phyloP scores from a whole-genome alignment of 2,329 filamentous ascomycete genomes.

The Rutstroemia sp. region DNA sequence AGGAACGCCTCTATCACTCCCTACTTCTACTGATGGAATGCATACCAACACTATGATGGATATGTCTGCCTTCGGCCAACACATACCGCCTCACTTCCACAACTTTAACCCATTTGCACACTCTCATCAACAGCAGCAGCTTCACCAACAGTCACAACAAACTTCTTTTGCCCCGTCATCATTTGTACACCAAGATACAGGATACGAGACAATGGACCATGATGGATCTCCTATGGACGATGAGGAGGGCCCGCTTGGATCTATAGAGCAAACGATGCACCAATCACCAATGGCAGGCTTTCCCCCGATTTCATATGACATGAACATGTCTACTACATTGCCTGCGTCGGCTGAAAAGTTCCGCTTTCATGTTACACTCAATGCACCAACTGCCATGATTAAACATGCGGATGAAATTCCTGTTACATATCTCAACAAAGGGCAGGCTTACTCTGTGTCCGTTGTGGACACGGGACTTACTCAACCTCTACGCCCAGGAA shows the following conservation, averaged over 20 bases:
- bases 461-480: slow-evolving; percentile 69
- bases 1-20: slow-evolving; percentile 70
- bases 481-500: slow-evolving; percentile 48
- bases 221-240: slow-evolving; percentile 62
- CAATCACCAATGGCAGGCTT: slow-evolving; percentile 54
- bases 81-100: slow-evolving; percentile 51
- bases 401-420: slow-evolving; percentile 85
- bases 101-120: slow-evolving; percentile 67
- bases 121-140: slow-evolving; percentile 38
- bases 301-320: slow-evolving; percentile 42
- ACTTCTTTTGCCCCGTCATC: slow-evolving; percentile 66
- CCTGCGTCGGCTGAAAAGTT: slow-evolving; percentile 62
- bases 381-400: slow-evolving; percentile 94
- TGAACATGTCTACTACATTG: slow-evolving; percentile 39
- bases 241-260: slow-evolving; percentile 42
- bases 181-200: slow-evolving; percentile 74
- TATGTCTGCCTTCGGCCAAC: slow-evolving; percentile 54
- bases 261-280: slow-evolving; percentile 54
- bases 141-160: slow-evolving; percentile 43
- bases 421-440: slow-evolving; percentile 97
- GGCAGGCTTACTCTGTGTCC: slow-evolving; percentile 84
- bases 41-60: slow-evolving; percentile 56
- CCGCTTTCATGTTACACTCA: slow-evolving; percentile 81
- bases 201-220: slow-evolving; percentile 73
- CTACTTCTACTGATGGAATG: slow-evolving; percentile 57